These are phyloP conservation scores for Mycena olivaceomarginata DNA, from an alignment of 768 basidiomycete species.

Conservation along the genomic window DNA sequence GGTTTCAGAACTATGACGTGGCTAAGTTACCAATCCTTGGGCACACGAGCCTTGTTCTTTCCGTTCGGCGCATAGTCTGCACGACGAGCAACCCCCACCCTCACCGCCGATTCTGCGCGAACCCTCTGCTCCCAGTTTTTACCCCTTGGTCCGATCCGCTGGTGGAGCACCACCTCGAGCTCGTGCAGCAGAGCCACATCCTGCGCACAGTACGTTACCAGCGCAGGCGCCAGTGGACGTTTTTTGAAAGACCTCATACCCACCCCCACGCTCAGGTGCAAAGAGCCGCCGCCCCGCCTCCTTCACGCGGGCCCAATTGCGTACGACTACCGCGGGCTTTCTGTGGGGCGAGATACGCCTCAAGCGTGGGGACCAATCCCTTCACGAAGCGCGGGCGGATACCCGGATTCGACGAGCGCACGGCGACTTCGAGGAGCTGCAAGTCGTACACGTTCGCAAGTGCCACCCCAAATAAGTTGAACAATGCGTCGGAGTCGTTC, in stretches of 20 bases:
- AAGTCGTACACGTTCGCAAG: slow-evolving; percentile 56
- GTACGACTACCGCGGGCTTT: slow-evolving; percentile 29
- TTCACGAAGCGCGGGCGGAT: slow-evolving; percentile 45
- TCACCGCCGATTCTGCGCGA: slow-evolving; percentile 22
- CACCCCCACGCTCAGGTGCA: slow-evolving; percentile 52
- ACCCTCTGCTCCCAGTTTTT: slow-evolving; percentile 34
- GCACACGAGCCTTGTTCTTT: slow-evolving; percentile 31
- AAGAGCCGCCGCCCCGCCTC: slow-evolving; percentile 55
- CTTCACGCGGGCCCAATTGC: slow-evolving; percentile 53
- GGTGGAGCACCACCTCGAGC: slow-evolving; percentile 41
- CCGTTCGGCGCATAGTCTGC: slow-evolving; percentile 31
- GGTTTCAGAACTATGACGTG: background rate
- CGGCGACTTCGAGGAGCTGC: slow-evolving; percentile 57
- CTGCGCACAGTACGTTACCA: slow-evolving; percentile 53
- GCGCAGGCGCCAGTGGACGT: slow-evolving; percentile 49
- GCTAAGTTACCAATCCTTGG: slow-evolving; percentile 33
- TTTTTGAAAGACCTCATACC: slow-evolving; percentile 51
- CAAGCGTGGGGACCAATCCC: slow-evolving; percentile 50
- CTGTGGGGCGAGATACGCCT: slow-evolving; percentile 50
- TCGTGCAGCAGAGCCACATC: slow-evolving; percentile 54
- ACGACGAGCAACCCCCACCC: slow-evolving; percentile 17
- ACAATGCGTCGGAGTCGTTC: slow-evolving; percentile 58
- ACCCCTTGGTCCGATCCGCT: background rate
- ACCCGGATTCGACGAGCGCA: slow-evolving; percentile 46
- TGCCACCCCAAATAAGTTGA: slow-evolving; percentile 50